Evolutionary conservation across 768 basidiomycete genomes (phyloP), one percentile per base, ranked within the genome.

Genomic region (Suillus subalutaceus): DNA sequence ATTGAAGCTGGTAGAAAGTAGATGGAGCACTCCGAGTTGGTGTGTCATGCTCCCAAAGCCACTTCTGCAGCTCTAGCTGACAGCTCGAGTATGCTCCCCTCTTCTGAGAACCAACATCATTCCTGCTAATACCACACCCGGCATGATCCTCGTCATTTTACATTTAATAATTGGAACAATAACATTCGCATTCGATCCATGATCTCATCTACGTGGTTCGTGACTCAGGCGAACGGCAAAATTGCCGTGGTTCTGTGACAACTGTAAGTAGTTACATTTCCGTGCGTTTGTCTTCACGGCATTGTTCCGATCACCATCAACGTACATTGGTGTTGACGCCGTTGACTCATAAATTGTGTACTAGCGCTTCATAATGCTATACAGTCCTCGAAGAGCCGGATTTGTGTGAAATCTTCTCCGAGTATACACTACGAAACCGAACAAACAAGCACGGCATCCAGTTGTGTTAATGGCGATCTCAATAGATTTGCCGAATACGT

Each of bases 401-500:
- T 56, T n/a, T 37, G 20, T n/a, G 35, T 57, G 57, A 58, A 26
- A 35, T 20, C 20, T 13, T 48, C 46, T 56, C 32, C 18, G 16
- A 20, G 56, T 23, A n/a, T 58, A n/a, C 38, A 15, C n/a, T 40
- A 15, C 38, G 23, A 23, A 58, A 23, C 37, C 37, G 57, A 58
- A 58, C 20, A 57, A 8, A 38, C 6, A 13, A 37, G 6, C 50
- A 38, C 56, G 37, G 37, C 56, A 23, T 57, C 13, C 50, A 23
- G 13, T 8, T 23, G n/a, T 10, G 20, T 35, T 20, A 56, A 35
- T n/a, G 55, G 32, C 38, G n/a, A 23, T 32, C 38, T 53, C 52
- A 53, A 53, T 53, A 16, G 52, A 53, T 13, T 16, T 38, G 37
- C 57, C 23, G 38, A 40, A 58, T 16, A 58, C 57, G 57, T 58